Base-by-base conservation (phyloP, 2,329 filamentous ascomycete species). In the Fusarium staphyleae region DNA sequence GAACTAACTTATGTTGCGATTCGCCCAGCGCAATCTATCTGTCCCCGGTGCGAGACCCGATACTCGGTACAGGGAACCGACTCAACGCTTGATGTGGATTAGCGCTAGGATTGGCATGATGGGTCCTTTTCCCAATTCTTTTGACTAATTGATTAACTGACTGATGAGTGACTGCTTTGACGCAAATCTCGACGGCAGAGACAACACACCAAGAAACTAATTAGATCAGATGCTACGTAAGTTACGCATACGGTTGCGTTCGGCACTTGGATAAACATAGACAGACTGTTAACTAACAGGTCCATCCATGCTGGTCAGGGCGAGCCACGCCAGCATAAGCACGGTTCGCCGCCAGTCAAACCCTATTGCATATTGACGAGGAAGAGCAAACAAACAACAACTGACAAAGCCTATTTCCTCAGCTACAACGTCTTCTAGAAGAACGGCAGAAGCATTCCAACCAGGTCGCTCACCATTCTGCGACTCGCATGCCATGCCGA, bases 371-470 rank as follows among this genome's bases (percentile, higher is more conserved):
- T 22, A 29, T 61, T 57, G 46, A 34, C 44, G 44, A 52, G 51
- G 33, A 34, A 36, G 9, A 28, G 19, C 33, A 43, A 29, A 44
- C 29, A 29, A 22, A 53, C 45, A 26, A 39, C 24, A 28, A 36
- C 30, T 22, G 19, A 22, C 39, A 43, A 54, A 49, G 50, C 42
- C 41, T 57, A 47, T 22, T 24, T 22, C 12, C 53, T 43, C 60
- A 40, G 32, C 60, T 62, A 58, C 43, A 62, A 42, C 44, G 53
- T 55, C 52, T 70, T 70, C 69, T 69, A 69, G 69, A 70, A 70
- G 55, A 48, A 55, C 67, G 68, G 66, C 60, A 70, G 69, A 70
- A 70, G 66, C 52, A 45, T 24, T 55, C 39, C 47, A 58, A 29
- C 10, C 47, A 46, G 30, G 36, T 4, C 26, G 16, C 43, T 48